Percentiles rank a stretch among this genome's conserved stretches.
phyloP scores from a whole-genome alignment of 192 early-diverging fungal genomes.

The Podila minutissima region DNA sequence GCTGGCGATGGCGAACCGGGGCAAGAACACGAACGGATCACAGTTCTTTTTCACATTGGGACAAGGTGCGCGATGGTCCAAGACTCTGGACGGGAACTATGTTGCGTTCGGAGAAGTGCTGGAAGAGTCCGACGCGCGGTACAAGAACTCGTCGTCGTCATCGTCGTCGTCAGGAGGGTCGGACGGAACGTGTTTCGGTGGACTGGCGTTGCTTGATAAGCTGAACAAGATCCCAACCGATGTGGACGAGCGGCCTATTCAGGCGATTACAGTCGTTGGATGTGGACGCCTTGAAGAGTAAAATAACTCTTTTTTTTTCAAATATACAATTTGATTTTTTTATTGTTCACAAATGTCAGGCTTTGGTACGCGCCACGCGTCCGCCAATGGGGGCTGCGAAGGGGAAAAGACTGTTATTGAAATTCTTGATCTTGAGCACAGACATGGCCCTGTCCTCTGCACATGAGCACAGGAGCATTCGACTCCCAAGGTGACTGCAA shows the following conservation, averaged over 20 bases:
- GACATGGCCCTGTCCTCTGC: no score
- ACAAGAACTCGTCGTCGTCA: background rate
- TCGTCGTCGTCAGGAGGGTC: background rate
- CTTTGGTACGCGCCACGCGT: no score
- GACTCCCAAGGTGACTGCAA: no score
- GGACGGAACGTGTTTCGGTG: constrained; percentile 12
- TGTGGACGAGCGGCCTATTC: constrained; percentile 35
- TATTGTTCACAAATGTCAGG: no score
- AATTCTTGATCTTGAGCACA: no score
- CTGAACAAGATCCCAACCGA: constrained; percentile 49
- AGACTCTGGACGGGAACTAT: constrained; percentile 38
- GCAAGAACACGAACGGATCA: constrained; percentile 50
- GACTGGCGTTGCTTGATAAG: constrained; percentile 39
- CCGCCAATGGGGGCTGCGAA: no score
- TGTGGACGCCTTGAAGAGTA: constrained; percentile 22
- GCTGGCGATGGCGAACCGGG: constrained; percentile 45
- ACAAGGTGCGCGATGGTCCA: constrained; percentile 31
- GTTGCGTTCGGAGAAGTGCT: constrained; percentile 43
- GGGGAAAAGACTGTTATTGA: no score
- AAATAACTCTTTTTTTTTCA: no score
- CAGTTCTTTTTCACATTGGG: constrained; percentile 50
- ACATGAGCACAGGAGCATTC: no score
- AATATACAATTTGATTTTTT: no score
- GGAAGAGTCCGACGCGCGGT: background rate
- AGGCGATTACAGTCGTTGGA: constrained; percentile 37